Evolutionary conservation across 106 monocot species (phyloP).

Genomic region (Dendrobium huoshanense): DNA sequence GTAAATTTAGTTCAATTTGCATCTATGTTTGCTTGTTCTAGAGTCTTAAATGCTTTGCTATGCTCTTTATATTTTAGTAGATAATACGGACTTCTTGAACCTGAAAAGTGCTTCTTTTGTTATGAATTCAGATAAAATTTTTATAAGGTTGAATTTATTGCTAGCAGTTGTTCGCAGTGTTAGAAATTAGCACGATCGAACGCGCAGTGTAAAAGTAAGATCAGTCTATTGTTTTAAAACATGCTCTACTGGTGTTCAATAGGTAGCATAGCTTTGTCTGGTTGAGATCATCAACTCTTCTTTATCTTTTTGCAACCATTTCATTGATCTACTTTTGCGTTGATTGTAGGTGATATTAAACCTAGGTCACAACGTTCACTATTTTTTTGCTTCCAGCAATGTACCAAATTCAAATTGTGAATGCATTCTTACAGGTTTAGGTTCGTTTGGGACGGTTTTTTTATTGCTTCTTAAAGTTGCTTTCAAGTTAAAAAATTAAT

Average conservation of each 20-base stretch:
- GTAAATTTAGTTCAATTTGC: background rate
- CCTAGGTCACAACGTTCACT: no score
- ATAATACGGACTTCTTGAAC: background rate
- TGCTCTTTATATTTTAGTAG: background rate
- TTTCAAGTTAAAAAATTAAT: no score
- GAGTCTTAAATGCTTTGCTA: background rate
- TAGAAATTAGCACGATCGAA: no score
- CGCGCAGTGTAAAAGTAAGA: background rate
- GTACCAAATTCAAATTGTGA: no score
- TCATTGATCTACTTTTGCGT: no score
- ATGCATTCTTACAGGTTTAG: no score
- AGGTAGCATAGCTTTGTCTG: background rate
- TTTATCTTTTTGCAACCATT: no score
- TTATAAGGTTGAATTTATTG: constrained; percentile 1
- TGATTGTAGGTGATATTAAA: no score
- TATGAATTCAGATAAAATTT: background rate
- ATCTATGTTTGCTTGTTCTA: background rate
- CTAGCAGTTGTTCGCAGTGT: background rate
- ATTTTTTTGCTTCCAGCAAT: no score
- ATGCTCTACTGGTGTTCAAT: background rate
- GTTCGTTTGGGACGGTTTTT: no score
- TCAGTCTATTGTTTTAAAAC: background rate
- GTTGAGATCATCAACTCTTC: background rate
- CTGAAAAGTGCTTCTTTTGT: background rate
- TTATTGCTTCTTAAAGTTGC: no score